Percentiles rank a stretch among this genome's conserved stretches.
Conservation (phyloP, 2,329 filamentous ascomycete genomes). For the Aspergillus fumigatus region DNA sequence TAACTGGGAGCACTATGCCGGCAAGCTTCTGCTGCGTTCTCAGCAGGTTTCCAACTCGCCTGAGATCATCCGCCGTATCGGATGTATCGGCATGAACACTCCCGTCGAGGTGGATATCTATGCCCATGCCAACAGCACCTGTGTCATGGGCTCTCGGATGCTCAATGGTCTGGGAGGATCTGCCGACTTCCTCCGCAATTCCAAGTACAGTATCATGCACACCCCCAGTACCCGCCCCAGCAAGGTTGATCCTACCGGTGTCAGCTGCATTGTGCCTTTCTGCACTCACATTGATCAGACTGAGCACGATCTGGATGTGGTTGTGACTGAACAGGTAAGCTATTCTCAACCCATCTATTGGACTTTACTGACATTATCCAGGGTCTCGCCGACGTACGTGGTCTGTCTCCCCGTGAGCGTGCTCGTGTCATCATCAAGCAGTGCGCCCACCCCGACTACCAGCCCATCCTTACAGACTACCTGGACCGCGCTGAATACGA, state of each 20-base stretch:
- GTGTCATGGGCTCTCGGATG: conserved; percentile 84
- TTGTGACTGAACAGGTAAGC: conserved; percentile 62
- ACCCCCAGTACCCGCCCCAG: conserved; percentile 75
- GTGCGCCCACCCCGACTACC: conserved; percentile 80
- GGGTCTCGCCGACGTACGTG: conserved; percentile 80
- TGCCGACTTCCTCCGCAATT: conserved; percentile 72
- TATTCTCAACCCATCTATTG: conserved; percentile 10
- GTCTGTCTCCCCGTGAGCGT: conserved; percentile 72
- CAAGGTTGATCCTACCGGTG: conserved; percentile 76
- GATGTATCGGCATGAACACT: conserved; percentile 92
- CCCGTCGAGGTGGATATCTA: conserved; percentile 93
- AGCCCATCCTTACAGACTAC: conserved; percentile 76
- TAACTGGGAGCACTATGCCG: conserved; percentile 72
- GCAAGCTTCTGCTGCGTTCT: conserved; percentile 79
- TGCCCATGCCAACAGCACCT: conserved; percentile 86
- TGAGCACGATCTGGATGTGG: conserved; percentile 85
- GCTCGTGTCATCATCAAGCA: conserved; percentile 82
- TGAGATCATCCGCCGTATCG: conserved; percentile 82
- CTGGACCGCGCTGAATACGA: conserved; percentile 82
- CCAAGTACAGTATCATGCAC: conserved; percentile 92
- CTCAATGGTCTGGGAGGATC: conserved; percentile 79
- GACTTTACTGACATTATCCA: conserved; percentile 36
- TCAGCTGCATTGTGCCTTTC: conserved; percentile 89
- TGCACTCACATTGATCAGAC: conserved; percentile 90
- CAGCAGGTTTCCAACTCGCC: conserved; percentile 86